Evolutionary conservation across 2,329 filamentous ascomycete genomes (phyloP).

Genomic region (Fusarium keratoplasticum): DNA sequence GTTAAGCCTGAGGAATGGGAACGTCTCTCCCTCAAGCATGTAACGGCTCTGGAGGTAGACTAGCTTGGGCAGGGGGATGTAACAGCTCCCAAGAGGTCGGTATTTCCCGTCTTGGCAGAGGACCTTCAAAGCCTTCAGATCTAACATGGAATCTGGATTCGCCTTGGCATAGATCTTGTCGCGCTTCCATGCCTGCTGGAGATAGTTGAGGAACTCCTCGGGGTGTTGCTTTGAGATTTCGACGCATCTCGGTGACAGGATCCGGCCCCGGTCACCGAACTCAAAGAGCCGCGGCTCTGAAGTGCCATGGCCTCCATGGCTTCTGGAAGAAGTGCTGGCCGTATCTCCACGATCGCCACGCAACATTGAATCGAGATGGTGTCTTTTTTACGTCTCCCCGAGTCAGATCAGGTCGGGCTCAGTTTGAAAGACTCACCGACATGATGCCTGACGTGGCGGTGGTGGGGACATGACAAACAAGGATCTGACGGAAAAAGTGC

Average conservation of each 20-base stretch:
- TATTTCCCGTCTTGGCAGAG: constrained; percentile 34
- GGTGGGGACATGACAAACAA: constrained; percentile 20
- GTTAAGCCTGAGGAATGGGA: constrained; percentile 39
- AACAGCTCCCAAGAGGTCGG: constrained; percentile 31
- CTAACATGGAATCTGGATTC: constrained; percentile 35
- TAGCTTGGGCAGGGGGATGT: constrained; percentile 40
- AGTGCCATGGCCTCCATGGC: constrained; percentile 37
- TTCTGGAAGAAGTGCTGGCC: constrained; percentile 36
- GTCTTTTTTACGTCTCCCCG: constrained; percentile 26
- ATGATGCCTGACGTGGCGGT: constrained; percentile 38
- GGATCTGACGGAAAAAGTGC: constrained; percentile 35
- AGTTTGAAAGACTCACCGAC: constrained; percentile 39
- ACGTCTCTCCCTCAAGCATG: constrained; percentile 37
- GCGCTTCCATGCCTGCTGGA: constrained; percentile 37
- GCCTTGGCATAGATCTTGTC: constrained; percentile 38
- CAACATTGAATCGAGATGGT: constrained; percentile 39
- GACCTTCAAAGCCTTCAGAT: constrained; percentile 33
- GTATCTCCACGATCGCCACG: constrained; percentile 41
- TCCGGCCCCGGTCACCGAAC: constrained; percentile 37
- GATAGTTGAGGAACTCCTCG: constrained; percentile 36
- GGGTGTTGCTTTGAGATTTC: constrained; percentile 37
- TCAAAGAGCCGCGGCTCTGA: constrained; percentile 39
- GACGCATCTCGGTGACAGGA: constrained; percentile 34
- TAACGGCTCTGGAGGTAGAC: constrained; percentile 40
- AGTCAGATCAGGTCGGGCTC: constrained; percentile 26